Conservation (phyloP, 2,329 filamentous ascomycete species). For the Beauveria varroae region DNA sequence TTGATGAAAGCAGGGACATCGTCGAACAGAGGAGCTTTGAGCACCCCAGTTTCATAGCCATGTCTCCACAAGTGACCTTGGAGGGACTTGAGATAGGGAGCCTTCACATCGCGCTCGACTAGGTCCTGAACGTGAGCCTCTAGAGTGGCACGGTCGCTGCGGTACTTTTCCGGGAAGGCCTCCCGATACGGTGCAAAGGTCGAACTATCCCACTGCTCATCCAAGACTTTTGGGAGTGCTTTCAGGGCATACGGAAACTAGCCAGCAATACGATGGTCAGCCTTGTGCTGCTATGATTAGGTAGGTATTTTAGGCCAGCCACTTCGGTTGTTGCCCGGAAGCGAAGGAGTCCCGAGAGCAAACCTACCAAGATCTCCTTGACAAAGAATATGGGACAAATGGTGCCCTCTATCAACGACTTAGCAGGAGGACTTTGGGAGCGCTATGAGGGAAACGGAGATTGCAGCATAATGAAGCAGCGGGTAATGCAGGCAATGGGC, state of each 20-base stretch:
- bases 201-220: slow-evolving; percentile 57
- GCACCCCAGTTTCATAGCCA: slow-evolving; percentile 62
- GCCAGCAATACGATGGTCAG: background rate
- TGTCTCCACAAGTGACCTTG: slow-evolving; percentile 73
- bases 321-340: slow-evolving; percentile 1
- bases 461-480: background rate
- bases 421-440: background rate
- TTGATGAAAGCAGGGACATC: slow-evolving; percentile 62
- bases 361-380: slow-evolving; percentile 71
- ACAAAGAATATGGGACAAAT: slow-evolving; percentile 80
- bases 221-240: slow-evolving; percentile 56
- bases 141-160: slow-evolving; percentile 50
- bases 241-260: slow-evolving; percentile 73
- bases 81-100: slow-evolving; percentile 68
- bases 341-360: slow-evolving; percentile 15
- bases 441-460: background rate
- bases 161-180: slow-evolving; percentile 61
- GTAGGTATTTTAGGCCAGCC: background rate
- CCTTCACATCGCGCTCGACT: slow-evolving; percentile 65
- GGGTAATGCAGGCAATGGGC: background rate
- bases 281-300: background rate
- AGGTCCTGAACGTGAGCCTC: slow-evolving; percentile 63
- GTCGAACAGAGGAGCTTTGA: slow-evolving; percentile 65
- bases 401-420: slow-evolving; percentile 58
- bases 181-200: slow-evolving; percentile 60